Conservation (phyloP, 2,329 filamentous ascomycete genomes). For the Rutstroemia sp. region DNA sequence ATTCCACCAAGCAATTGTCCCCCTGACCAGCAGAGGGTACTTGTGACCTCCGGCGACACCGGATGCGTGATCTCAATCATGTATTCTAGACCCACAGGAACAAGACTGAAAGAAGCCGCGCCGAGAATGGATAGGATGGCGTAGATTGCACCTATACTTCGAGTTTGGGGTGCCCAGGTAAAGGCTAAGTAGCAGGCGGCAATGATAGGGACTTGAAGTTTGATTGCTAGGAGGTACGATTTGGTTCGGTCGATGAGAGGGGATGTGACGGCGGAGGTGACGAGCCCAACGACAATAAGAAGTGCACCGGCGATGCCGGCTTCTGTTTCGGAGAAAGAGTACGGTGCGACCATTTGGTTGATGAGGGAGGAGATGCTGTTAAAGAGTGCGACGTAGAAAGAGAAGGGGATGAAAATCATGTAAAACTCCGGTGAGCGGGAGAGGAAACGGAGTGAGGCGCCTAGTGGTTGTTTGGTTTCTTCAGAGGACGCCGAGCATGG, state of each 20-base stretch:
- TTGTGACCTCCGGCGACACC: slow-evolving; percentile 76
- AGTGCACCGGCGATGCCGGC: slow-evolving; percentile 86
- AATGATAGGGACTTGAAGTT: slow-evolving; percentile 66
- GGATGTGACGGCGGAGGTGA: slow-evolving; percentile 66
- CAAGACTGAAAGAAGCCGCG: slow-evolving; percentile 68
- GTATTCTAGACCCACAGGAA: slow-evolving; percentile 82
- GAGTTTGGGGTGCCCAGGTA: slow-evolving; percentile 65
- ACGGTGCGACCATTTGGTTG: slow-evolving; percentile 83
- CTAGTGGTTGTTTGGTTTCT: slow-evolving; percentile 44
- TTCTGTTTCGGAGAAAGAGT: slow-evolving; percentile 75
- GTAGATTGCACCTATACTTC: slow-evolving; percentile 59
- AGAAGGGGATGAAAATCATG: slow-evolving; percentile 74
- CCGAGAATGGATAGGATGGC: slow-evolving; percentile 70
- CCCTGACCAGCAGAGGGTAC: slow-evolving; percentile 75
- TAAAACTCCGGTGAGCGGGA: slow-evolving; percentile 63
- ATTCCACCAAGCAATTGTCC: slow-evolving; percentile 80
- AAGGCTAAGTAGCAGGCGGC: slow-evolving; percentile 68
- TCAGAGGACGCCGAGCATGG: slow-evolving; percentile 61
- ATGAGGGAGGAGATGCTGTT: slow-evolving; percentile 83
- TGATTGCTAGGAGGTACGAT: slow-evolving; percentile 66
- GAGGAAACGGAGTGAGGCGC: slow-evolving; percentile 46
- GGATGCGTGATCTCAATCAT: slow-evolving; percentile 84
- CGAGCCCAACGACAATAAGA: slow-evolving; percentile 80
- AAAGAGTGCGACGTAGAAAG: slow-evolving; percentile 84
- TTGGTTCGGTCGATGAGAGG: slow-evolving; percentile 84